Percentiles rank a stretch among this genome's conserved stretches.
These are phyloP conservation scores for Annulohypoxylon moriforme DNA, from an alignment of 495 filamentous ascomycete species.

Conservation along the genomic window DNA sequence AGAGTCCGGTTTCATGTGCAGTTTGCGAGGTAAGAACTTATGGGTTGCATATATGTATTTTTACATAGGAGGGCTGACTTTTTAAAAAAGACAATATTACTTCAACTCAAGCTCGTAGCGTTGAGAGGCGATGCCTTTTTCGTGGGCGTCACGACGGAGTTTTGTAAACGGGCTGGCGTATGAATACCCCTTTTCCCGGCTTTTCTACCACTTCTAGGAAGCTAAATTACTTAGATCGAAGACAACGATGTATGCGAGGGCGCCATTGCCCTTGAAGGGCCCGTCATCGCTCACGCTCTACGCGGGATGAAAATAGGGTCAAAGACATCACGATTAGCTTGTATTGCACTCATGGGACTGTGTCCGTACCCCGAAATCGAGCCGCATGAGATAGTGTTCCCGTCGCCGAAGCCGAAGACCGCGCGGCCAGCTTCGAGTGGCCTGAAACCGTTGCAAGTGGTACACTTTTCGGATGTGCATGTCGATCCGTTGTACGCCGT, in stretches of 20 bases:
- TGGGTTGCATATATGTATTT: neutral
- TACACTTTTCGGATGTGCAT: constrained; percentile 69
- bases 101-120: constrained; percentile 59
- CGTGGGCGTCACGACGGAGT: constrained; percentile 53
- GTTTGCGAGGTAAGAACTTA: constrained; percentile 57
- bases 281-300: constrained; percentile 61
- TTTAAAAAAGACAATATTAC: constrained; percentile 53
- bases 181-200: neutral
- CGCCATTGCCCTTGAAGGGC: constrained; percentile 59
- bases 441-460: constrained; percentile 59
- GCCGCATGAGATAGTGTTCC: constrained; percentile 57
- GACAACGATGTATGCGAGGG: constrained; percentile 64
- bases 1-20: constrained; percentile 58
- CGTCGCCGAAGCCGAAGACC: constrained; percentile 55
- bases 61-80: constrained; percentile 16
- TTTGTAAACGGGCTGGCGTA: constrained; percentile 61
- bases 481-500: constrained; percentile 63
- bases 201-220: neutral
- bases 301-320: constrained; percentile 59
- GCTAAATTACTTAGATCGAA: constrained; percentile 41
- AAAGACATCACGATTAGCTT: constrained; percentile 61
- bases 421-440: constrained; percentile 58
- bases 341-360: constrained; percentile 60
- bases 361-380: constrained; percentile 60
- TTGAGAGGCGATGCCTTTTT: constrained; percentile 57